Evolutionary conservation across 345 rosid genomes (phyloP), one percentile per base, ranked within the genome.

Genomic region (Eutrema japonicum): DNA sequence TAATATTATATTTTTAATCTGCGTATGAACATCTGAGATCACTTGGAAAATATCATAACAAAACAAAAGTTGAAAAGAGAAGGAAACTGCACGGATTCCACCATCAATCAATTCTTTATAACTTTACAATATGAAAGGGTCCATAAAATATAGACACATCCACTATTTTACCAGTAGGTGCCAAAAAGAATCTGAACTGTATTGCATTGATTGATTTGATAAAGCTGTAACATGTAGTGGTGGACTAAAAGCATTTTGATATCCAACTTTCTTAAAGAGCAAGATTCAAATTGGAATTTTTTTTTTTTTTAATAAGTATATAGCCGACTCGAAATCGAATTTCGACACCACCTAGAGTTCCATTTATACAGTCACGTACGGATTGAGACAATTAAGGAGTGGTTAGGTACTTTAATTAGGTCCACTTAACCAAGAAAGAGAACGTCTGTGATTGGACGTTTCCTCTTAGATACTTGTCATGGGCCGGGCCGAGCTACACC

Each of bases 21-120:
- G 14, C 36, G 14, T 12, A 61, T 40, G 7, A 27, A 5, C 12
- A 49, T 47, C 58, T 47, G 75, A 60, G 33, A 30, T 69, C 55
- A 57, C 65, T n/a, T 22, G 60, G 68, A 38, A 27, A 32, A 42
- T 1, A 12, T 1, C 58, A 59, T 27, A 38, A 49, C 4, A 41
- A 27, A 49, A 70, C 59, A 60, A 71, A 41, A 60, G 2, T 7
- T 14, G 45, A 71, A 71, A 62, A 61, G 35, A 71, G 10, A 40
- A 14, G 42, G 68, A 50, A 60, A 30, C 12, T 71, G 50, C 42
- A 10, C 0, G 22, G 30, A 14, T 9, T 22, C 64, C 41, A 38
- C 49, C 16, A 48, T 46, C 16, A 37, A 8, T 26, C 26, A 22
- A 22, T 14, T 26, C 3, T 41, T 30, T 13, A 32, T 7, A 40